Evolutionary conservation across 306 rosid species (phyloP).

Genomic region (Medicago lupulina): DNA sequence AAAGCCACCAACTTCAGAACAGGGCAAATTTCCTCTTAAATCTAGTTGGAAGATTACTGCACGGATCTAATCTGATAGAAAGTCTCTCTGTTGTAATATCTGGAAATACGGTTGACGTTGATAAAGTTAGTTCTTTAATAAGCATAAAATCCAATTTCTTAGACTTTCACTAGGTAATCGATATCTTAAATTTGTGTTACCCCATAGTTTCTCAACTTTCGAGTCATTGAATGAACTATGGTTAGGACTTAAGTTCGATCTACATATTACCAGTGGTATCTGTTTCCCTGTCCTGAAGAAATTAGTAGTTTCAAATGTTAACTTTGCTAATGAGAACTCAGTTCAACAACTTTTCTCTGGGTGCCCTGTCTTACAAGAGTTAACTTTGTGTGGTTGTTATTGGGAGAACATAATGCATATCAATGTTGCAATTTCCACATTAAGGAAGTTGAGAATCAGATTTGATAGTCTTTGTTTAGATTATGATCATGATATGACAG

Average conservation of each 20-base stretch:
- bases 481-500: not conserved
- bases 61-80: too few species aligned
- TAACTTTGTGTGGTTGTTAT: slow-evolving; percentile 1
- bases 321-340: slow-evolving; percentile 32
- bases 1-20: too few species aligned
- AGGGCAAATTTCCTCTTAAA: too few species aligned
- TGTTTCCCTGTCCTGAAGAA: slow-evolving; percentile 8
- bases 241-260: not conserved
- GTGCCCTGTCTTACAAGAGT: slow-evolving; percentile 7
- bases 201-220: slow-evolving; percentile 15
- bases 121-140: not conserved
- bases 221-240: slow-evolving; percentile 15
- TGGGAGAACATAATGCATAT: slow-evolving; percentile 6
- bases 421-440: slow-evolving; percentile 7
- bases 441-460: slow-evolving; percentile 10
- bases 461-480: not conserved
- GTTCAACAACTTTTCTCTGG: slow-evolving; percentile 13
- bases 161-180: slow-evolving; percentile 1
- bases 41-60: too few species aligned
- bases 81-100: too few species aligned
- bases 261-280: not conserved
- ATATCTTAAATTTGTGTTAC: not conserved
- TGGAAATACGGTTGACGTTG: not conserved
- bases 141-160: slow-evolving; percentile 30
- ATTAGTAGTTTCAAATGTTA: slow-evolving; percentile 20